A percentile compares a stretch with the other conserved stretches of the same genome.
Conservation (phyloP, 192 early-diverging fungal genomes). For the Gamsiella multidivaricata region DNA sequence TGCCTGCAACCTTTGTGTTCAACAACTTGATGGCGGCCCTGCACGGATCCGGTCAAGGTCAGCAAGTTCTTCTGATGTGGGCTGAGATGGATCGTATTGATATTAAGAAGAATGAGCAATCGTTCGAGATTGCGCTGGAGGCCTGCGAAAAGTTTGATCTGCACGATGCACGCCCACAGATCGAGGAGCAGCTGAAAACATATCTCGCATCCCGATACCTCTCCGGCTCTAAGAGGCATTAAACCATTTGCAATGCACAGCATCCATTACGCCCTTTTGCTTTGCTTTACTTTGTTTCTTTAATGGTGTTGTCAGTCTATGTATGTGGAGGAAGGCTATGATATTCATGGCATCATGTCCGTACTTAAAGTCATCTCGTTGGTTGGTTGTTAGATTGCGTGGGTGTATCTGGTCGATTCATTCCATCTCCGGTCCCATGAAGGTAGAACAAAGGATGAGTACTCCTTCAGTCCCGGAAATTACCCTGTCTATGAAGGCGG, state of each 20-base stretch:
- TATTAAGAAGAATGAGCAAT: slow-evolving; percentile 29
- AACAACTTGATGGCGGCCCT: slow-evolving; percentile 51
- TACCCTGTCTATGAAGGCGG: slow-evolving; percentile 20
- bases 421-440: too few species aligned
- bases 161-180: not conserved
- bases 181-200: slow-evolving; percentile 27
- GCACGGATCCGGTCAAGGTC: slow-evolving; percentile 42
- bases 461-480: not conserved
- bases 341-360: too few species aligned
- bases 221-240: not conserved
- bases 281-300: too few species aligned
- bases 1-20: slow-evolving; percentile 19
- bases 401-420: too few species aligned
- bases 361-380: too few species aligned
- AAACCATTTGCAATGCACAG: too few species aligned
- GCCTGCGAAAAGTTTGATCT: slow-evolving; percentile 38
- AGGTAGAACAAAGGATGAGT: too few species aligned
- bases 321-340: too few species aligned
- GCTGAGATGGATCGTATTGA: slow-evolving; percentile 15
- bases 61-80: slow-evolving; percentile 28
- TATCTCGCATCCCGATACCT: slow-evolving; percentile 1
- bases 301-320: too few species aligned
- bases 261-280: too few species aligned
- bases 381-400: too few species aligned
- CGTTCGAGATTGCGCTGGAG: slow-evolving; percentile 39